phyloP scores from a whole-genome alignment of 441 rosid species.

The Omphalea diandra region DNA sequence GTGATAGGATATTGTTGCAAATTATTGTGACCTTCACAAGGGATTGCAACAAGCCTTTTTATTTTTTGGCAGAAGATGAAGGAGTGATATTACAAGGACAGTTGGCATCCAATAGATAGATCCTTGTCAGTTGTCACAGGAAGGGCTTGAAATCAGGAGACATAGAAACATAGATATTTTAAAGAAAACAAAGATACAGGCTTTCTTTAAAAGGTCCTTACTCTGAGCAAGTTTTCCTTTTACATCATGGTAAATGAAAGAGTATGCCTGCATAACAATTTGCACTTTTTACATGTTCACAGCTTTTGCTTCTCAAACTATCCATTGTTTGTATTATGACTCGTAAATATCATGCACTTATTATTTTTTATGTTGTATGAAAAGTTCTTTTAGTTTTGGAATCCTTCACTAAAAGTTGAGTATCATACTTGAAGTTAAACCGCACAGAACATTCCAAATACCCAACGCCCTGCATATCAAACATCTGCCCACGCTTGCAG shows the following conservation, averaged over 20 bases:
- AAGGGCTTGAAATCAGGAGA: neutral
- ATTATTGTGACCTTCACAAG: neutral
- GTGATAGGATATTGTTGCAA: neutral
- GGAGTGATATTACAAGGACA: neutral
- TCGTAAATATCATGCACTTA: neutral
- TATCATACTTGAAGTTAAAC: conserved; percentile 14
- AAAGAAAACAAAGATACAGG: neutral
- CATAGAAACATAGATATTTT: neutral
- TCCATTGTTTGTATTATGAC: neutral
- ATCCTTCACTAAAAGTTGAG: neutral
- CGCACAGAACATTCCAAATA: conserved; percentile 31
- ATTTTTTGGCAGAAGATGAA: neutral
- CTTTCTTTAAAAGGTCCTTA: neutral
- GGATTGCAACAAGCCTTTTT: no score
- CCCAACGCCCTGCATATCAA: conserved; percentile 95
- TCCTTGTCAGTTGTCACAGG: conserved; percentile 1
- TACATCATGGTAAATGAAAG: neutral
- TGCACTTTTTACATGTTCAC: neutral
- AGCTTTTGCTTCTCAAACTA: conserved; percentile 13
- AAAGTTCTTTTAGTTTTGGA: neutral
- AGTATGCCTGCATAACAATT: neutral
- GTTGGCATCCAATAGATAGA: neutral
- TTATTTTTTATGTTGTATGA: neutral
- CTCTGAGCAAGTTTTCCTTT: conserved; percentile 1
- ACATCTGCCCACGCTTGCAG: conserved; percentile 91